Conservation (phyloP, 345 rosid genomes). For the thale cress (Arabidopsis thaliana) region TAIR10.1 NC_003074.8:4716501-4717000, state of each 20-base stretch:
- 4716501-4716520: constrained; percentile 48
- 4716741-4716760: constrained; percentile 52
- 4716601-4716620: constrained; percentile 8
- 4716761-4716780: constrained; percentile 78
- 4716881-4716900: constrained; percentile 45
- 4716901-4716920: constrained; percentile 50
- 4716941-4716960: constrained; percentile 74
- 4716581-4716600: not conserved
- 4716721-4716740: constrained; percentile 46
- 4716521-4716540: constrained; percentile 56
- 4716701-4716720: constrained; percentile 47
- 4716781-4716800: constrained; percentile 70
- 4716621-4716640: constrained; percentile 60
- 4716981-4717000: constrained; percentile 90
- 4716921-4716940: constrained; percentile 56
- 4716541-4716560: constrained; percentile 26
- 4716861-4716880: not conserved
- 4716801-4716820: constrained; percentile 47
- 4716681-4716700: constrained; percentile 57
- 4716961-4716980: constrained; percentile 90
- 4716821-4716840: constrained; percentile 27
- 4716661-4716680: constrained; percentile 70
- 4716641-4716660: constrained; percentile 51
- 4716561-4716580: constrained; percentile 33
- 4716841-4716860: constrained; percentile 1